Conservation (phyloP, 2,329 filamentous ascomycete genomes). For the Chalaropsis ovoidea region DNA sequence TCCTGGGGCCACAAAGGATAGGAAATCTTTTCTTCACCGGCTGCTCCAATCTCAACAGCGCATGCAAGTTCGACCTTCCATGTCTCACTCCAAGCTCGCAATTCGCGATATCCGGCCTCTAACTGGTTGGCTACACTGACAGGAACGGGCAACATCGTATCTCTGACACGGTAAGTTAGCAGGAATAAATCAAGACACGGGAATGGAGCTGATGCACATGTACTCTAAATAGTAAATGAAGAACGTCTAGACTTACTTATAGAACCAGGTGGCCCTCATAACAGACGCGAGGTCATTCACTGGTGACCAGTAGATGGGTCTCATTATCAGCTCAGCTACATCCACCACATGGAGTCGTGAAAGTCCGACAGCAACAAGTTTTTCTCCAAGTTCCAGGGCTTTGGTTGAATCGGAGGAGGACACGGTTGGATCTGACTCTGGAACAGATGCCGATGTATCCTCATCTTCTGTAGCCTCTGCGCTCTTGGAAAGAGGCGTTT, state of each 20-base stretch:
- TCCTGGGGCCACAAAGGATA: slow-evolving; percentile 65
- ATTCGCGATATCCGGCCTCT: slow-evolving; percentile 77
- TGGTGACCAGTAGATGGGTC: slow-evolving; percentile 95
- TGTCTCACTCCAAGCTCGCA: slow-evolving; percentile 81
- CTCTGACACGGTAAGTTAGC: slow-evolving; percentile 35
- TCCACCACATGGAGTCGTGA: slow-evolving; percentile 85
- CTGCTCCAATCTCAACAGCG: slow-evolving; percentile 78
- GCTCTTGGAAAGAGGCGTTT: neutral
- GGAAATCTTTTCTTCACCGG: slow-evolving; percentile 83
- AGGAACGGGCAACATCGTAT: slow-evolving; percentile 85
- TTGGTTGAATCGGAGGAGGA: neutral
- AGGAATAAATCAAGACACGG: neutral
- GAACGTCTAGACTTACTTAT: slow-evolving; percentile 43
- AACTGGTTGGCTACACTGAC: slow-evolving; percentile 79
- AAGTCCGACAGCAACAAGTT: slow-evolving; percentile 70
- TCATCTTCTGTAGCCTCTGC: neutral
- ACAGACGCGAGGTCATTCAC: slow-evolving; percentile 80
- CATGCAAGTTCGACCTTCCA: slow-evolving; percentile 87
- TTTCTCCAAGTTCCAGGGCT: neutral
- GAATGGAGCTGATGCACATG: neutral
- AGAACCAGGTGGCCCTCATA: slow-evolving; percentile 89
- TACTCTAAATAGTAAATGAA: no score
- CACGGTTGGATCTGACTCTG: neutral
- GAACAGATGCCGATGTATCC: neutral
- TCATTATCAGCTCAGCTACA: slow-evolving; percentile 74